A percentile compares a stretch with the other conserved stretches of the same genome.
phyloP scores from a whole-genome alignment of 2,329 filamentous ascomycete genomes.

The Stemphylium lycopersici region DNA sequence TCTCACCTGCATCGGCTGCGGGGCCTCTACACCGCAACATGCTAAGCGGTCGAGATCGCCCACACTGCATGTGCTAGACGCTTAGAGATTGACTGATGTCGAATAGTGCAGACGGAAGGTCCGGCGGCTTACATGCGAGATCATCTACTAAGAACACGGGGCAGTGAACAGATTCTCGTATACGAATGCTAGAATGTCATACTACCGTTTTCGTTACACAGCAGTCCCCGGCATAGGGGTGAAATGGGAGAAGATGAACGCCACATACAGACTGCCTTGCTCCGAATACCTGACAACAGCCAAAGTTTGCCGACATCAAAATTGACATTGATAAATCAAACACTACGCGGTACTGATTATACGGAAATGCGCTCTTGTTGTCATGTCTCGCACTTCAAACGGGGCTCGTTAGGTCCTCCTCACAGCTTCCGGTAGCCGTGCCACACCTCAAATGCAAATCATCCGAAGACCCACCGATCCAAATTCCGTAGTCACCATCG shows the following conservation, averaged over 20 bases:
- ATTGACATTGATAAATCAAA: neutral
- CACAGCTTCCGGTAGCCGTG: constrained; percentile 42
- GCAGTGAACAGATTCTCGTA: neutral
- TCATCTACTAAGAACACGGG: too few relatives aligned
- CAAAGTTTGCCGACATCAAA: too few relatives aligned
- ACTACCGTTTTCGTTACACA: neutral
- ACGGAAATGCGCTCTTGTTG: neutral
- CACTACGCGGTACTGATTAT: neutral
- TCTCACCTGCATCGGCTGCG: neutral
- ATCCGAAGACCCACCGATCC: constrained; percentile 65
- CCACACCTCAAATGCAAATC: constrained; percentile 59
- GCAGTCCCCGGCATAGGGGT: neutral
- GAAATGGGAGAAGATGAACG: too few relatives aligned
- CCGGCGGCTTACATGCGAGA: too few relatives aligned
- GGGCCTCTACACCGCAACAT: neutral
- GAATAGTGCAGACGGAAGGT: neutral
- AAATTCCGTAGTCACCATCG: constrained; percentile 54
- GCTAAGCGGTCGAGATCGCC: neutral
- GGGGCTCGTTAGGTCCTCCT: constrained; percentile 27
- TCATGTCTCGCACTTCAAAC: constrained; percentile 17
- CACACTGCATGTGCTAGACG: neutral
- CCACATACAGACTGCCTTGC: too few relatives aligned
- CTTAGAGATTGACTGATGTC: neutral
- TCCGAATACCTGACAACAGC: too few relatives aligned
- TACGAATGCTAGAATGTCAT: neutral